phyloP scores from a whole-genome alignment of 1,284 basidiomycete genomes.

The Phellopilus nigrolimitatus region DNA sequence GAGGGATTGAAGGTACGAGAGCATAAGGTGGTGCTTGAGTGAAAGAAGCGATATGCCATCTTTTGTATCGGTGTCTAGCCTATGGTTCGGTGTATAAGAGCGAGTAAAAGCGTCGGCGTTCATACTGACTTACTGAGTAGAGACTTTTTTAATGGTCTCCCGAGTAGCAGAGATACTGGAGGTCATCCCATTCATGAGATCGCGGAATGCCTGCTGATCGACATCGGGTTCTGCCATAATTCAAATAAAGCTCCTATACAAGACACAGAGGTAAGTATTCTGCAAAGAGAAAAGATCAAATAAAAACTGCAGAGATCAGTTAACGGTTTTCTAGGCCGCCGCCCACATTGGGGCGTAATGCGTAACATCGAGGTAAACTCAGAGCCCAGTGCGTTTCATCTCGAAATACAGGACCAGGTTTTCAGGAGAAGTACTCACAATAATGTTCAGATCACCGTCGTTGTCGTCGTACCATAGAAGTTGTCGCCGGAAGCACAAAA shows the following conservation, averaged over 20 bases:
- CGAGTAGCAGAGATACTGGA: slow-evolving; percentile 58
- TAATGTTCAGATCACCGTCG: background rate
- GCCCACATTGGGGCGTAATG: slow-evolving; percentile 63
- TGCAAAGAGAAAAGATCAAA: background rate
- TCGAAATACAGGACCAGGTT: background rate
- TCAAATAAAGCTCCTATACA: background rate
- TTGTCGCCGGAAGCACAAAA: background rate
- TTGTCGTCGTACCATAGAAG: background rate
- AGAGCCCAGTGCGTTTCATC: slow-evolving; percentile 93
- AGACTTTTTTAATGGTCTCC: slow-evolving; percentile 48
- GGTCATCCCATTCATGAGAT: slow-evolving; percentile 58
- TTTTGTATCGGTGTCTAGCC: slow-evolving; percentile 54
- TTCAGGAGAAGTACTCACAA: slow-evolving; percentile 9
- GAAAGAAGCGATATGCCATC: slow-evolving; percentile 89
- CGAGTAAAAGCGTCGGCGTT: background rate
- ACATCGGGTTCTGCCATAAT: slow-evolving; percentile 9
- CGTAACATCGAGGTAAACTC: slow-evolving; percentile 60
- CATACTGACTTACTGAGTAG: slow-evolving; percentile 44
- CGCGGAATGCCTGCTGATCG: slow-evolving; percentile 29
- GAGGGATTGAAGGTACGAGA: slow-evolving; percentile 87
- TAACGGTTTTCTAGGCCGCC: slow-evolving; percentile 90
- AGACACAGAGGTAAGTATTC: background rate
- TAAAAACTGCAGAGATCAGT: slow-evolving; percentile 46
- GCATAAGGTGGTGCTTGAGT: slow-evolving; percentile 80
- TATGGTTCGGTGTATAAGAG: slow-evolving; percentile 7